A percentile compares a stretch with the other conserved stretches of the same genome.
Evolutionary conservation across 2,329 filamentous ascomycete species (phyloP).

Genomic region (Sclerotinia trifoliorum): DNA sequence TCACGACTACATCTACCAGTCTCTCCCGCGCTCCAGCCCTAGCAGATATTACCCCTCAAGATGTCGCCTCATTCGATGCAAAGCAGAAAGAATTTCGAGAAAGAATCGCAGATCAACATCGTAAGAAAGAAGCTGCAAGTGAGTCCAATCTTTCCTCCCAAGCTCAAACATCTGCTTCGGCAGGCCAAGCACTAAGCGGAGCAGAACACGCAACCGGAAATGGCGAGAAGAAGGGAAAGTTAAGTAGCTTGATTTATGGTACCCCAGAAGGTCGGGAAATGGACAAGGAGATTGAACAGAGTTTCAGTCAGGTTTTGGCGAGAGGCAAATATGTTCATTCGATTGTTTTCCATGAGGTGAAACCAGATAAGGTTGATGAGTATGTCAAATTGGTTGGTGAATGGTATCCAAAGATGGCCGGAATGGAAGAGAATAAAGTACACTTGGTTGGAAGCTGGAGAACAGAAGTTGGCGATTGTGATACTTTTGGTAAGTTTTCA

Average conservation of each 20-base stretch:
- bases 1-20: constrained; percentile 53
- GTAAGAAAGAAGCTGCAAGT: constrained; percentile 78
- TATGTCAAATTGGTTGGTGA: constrained; percentile 85
- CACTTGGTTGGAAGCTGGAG: constrained; percentile 97
- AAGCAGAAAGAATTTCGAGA: constrained; percentile 87
- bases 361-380: constrained; percentile 92
- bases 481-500: constrained; percentile 77
- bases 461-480: constrained; percentile 94
- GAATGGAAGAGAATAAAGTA: constrained; percentile 83
- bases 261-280: constrained; percentile 93
- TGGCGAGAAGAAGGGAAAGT: constrained; percentile 66
- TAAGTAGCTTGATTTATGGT: constrained; percentile 92
- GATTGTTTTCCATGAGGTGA: constrained; percentile 94
- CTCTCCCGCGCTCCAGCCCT: constrained; percentile 65
- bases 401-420: constrained; percentile 91
- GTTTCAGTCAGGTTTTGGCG: constrained; percentile 91
- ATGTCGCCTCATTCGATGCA: constrained; percentile 72
- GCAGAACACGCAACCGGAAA: constrained; percentile 59
- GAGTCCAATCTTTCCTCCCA: constrained; percentile 45
- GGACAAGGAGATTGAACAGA: constrained; percentile 92
- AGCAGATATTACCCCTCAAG: constrained; percentile 75
- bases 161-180: constrained; percentile 39
- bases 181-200: constrained; percentile 58
- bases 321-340: constrained; percentile 98
- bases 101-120: constrained; percentile 72